Conservation (phyloP, 208 protist genomes). For the Leishmania turanica region DNA sequence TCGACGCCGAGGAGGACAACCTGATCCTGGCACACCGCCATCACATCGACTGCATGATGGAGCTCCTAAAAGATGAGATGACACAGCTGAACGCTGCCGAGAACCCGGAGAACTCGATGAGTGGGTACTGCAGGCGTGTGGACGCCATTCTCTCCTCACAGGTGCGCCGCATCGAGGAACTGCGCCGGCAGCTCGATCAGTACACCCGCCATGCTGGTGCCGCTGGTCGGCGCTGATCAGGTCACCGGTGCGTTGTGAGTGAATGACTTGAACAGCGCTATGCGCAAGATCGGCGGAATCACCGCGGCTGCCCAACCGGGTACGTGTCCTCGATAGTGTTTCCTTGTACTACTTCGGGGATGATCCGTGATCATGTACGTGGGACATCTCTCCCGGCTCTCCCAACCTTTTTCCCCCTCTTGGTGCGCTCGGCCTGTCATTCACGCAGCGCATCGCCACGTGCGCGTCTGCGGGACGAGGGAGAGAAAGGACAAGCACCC, state of each 20-base stretch:
- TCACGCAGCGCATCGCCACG: not conserved
- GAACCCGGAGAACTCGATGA: conserved; percentile 87
- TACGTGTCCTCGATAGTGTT: not conserved
- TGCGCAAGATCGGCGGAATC: not conserved
- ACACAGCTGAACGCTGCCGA: conserved; percentile 91
- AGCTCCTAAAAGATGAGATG: conserved; percentile 94
- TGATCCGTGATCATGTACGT: conserved; percentile 3
- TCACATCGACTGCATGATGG: conserved; percentile 95
- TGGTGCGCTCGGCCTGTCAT: not conserved
- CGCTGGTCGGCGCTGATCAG: conserved; percentile 13
- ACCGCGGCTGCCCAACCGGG: not conserved
- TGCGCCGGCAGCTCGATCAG: conserved; percentile 78
- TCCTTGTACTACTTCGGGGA: conserved; percentile 10
- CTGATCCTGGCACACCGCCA: conserved; percentile 89
- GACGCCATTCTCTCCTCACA: conserved; percentile 79
- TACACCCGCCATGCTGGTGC: conserved; percentile 60
- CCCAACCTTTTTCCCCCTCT: not conserved
- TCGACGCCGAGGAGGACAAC: conserved; percentile 92
- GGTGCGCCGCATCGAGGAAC: conserved; percentile 71
- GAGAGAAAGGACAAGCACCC: not conserved
- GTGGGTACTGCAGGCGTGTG: conserved; percentile 88
- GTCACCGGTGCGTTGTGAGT: not conserved
- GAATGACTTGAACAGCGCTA: not conserved
- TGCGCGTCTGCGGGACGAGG: not conserved
- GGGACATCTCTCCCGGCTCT: not conserved